Conservation (phyloP, 2,329 filamentous ascomycete genomes). For the Fusarium robinianum region DNA sequence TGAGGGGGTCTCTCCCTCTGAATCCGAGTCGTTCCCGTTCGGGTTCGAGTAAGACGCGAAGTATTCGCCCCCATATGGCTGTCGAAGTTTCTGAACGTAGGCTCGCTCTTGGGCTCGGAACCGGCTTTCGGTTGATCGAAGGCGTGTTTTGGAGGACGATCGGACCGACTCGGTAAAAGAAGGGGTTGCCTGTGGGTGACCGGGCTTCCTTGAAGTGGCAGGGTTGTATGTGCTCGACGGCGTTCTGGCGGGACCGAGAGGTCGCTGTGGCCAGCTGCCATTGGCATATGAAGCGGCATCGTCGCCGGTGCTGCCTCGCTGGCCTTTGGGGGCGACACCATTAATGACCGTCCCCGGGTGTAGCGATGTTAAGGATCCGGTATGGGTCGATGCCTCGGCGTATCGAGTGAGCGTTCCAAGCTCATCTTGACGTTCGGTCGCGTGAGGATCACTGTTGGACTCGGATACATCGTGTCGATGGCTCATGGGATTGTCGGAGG, state of each 20-base stretch:
- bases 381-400: conserved; percentile 46
- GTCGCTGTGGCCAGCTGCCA: conserved; percentile 62
- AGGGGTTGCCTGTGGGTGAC: conserved; percentile 47
- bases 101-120: conserved; percentile 79
- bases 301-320: conserved; percentile 43
- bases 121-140: conserved; percentile 49
- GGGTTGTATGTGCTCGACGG: conserved; percentile 81
- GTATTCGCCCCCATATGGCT: conserved; percentile 68
- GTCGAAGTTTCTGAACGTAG: conserved; percentile 88
- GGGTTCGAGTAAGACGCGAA: conserved; percentile 68
- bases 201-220: conserved; percentile 59
- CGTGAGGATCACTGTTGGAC: conserved; percentile 47
- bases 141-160: conserved; percentile 58
- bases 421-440: conserved; percentile 55
- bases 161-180: conserved; percentile 52
- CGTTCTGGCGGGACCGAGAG: conserved; percentile 70
- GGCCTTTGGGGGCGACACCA: conserved; percentile 46
- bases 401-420: conserved; percentile 52
- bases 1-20: conserved; percentile 87
- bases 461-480: conserved; percentile 41
- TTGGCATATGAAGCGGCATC: conserved; percentile 39
- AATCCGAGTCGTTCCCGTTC: conserved; percentile 77
- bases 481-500: conserved; percentile 48
- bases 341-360: conserved; percentile 47
- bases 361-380: conserved; percentile 51